phyloP scores from a whole-genome alignment of 495 filamentous ascomycete species.

The Trichoderma gamsii region DNA sequence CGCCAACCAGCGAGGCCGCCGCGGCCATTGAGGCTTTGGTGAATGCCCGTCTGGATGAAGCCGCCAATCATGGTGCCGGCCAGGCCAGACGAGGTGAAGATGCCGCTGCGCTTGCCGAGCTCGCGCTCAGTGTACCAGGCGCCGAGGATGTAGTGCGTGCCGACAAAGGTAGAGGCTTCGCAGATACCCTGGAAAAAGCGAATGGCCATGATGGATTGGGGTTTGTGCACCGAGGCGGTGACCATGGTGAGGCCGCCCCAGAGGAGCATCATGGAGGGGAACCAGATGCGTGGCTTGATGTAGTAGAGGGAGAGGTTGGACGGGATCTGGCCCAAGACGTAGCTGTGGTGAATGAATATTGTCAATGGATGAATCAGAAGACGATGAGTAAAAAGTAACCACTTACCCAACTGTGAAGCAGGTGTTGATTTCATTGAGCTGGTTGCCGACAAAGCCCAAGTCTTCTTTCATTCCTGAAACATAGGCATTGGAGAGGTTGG shows the following conservation, averaged over 20 bases:
- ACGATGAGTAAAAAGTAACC: neutral
- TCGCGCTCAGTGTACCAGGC: slow-evolving; percentile 62
- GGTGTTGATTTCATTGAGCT: slow-evolving; percentile 55
- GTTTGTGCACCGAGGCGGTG: slow-evolving; percentile 45
- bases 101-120: slow-evolving; percentile 55
- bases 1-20: slow-evolving; percentile 55
- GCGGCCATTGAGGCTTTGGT: slow-evolving; percentile 40
- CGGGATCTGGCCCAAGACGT: slow-evolving; percentile 53
- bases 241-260: slow-evolving; percentile 53
- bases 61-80: slow-evolving; percentile 42
- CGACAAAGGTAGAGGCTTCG: slow-evolving; percentile 55
- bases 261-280: slow-evolving; percentile 54
- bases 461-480: slow-evolving; percentile 63
- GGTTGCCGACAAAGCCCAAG: slow-evolving; percentile 49
- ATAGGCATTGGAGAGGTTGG: slow-evolving; percentile 58
- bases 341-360: slow-evolving; percentile 23
- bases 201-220: slow-evolving; percentile 56
- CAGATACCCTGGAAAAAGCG: slow-evolving; percentile 63
- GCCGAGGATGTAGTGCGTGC: slow-evolving; percentile 61
- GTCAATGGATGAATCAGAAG: neutral
- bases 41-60: slow-evolving; percentile 51
- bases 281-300: slow-evolving; percentile 50
- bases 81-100: slow-evolving; percentile 49
- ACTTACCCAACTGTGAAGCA: slow-evolving; percentile 35
- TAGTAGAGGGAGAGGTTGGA: slow-evolving; percentile 55